Evolutionary conservation across 164 flowering plant species (phyloP).

Genomic region (Vitis amurensis): DNA sequence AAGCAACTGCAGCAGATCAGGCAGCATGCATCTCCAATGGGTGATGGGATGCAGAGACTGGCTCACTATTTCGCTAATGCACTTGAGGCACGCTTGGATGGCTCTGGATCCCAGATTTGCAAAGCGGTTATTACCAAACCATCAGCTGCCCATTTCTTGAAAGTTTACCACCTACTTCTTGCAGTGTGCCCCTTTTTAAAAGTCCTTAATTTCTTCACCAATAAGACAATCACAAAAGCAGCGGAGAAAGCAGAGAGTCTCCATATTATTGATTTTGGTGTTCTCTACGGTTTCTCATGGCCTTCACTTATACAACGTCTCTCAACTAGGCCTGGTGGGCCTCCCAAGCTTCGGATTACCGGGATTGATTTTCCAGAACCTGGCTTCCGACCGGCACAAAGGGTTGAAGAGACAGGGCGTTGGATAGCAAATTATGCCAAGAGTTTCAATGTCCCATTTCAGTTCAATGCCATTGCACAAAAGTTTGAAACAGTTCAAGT

Average conservation of each 20-base stretch:
- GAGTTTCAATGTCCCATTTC: conserved; percentile 34
- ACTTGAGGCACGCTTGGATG: conserved; percentile 49
- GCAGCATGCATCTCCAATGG: conserved; percentile 39
- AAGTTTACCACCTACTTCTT: conserved; percentile 38
- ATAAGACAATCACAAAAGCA: conserved; percentile 24
- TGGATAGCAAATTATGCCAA: conserved; percentile 27
- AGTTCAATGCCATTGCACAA: conserved; percentile 37
- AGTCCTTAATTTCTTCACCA: conserved; percentile 28
- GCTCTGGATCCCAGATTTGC: conserved; percentile 34
- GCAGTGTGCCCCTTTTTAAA: conserved; percentile 39
- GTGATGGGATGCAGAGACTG: conserved; percentile 43
- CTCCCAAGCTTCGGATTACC: conserved; percentile 38
- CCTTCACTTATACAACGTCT: conserved; percentile 40
- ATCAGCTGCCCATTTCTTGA: conserved; percentile 41
- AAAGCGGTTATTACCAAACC: conserved; percentile 5
- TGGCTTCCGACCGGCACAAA: conserved; percentile 36
- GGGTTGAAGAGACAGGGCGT: conserved; percentile 37
- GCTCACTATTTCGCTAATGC: conserved; percentile 45
- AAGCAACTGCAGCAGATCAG: conserved; percentile 41
- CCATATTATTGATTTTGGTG: conserved; percentile 51
- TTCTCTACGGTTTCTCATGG: conserved; percentile 53
- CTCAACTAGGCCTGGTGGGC: conserved; percentile 37
- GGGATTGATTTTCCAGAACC: conserved; percentile 44
- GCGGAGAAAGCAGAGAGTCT: conserved; percentile 26
- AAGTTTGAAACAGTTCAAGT: conserved; percentile 42